A percentile compares a stretch with the other conserved stretches of the same genome.
These are phyloP conservation scores for Chenopodium berlandieri DNA, from an alignment of 148 eudicot genomes.

Conservation along the genomic window DNA sequence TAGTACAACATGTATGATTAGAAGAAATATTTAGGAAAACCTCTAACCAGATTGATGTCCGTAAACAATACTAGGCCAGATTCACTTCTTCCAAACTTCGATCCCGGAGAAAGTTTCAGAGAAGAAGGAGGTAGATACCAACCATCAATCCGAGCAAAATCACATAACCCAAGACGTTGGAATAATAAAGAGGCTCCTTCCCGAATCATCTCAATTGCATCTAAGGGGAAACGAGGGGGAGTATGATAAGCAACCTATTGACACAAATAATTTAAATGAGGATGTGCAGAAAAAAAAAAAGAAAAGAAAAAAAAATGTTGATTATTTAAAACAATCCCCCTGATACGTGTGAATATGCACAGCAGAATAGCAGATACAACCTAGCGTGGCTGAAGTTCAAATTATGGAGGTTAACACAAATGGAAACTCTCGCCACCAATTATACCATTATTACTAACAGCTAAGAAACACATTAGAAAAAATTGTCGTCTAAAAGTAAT, in stretches of 20 bases:
- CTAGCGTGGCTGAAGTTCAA: too few relatives aligned
- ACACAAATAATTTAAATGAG: conserved; percentile 12
- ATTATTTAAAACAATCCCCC: too few relatives aligned
- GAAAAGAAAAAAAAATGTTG: too few relatives aligned
- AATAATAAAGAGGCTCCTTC: conserved; percentile 72
- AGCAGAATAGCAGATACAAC: too few relatives aligned
- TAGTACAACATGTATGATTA: not conserved
- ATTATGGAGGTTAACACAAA: too few relatives aligned
- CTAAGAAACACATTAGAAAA: too few relatives aligned
- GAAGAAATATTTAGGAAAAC: not conserved
- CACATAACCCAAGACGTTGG: conserved; percentile 61
- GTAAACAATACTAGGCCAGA: conserved; percentile 68
- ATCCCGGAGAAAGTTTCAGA: conserved; percentile 31
- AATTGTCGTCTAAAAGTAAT: too few relatives aligned
- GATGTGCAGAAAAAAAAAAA: too few relatives aligned
- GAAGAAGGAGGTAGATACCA: conserved; percentile 77
- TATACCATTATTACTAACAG: too few relatives aligned
- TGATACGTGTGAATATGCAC: too few relatives aligned
- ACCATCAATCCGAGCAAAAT: conserved; percentile 95
- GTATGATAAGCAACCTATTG: conserved; percentile 86
- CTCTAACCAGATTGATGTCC: conserved; percentile 80
- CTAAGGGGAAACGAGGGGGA: conserved; percentile 82
- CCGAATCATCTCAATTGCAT: conserved; percentile 60
- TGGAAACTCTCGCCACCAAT: too few relatives aligned
- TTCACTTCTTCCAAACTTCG: conserved; percentile 50